These are phyloP conservation scores for Periconia sp. DNA, from an alignment of 2,329 filamentous ascomycete genomes.

Conservation along the genomic window DNA sequence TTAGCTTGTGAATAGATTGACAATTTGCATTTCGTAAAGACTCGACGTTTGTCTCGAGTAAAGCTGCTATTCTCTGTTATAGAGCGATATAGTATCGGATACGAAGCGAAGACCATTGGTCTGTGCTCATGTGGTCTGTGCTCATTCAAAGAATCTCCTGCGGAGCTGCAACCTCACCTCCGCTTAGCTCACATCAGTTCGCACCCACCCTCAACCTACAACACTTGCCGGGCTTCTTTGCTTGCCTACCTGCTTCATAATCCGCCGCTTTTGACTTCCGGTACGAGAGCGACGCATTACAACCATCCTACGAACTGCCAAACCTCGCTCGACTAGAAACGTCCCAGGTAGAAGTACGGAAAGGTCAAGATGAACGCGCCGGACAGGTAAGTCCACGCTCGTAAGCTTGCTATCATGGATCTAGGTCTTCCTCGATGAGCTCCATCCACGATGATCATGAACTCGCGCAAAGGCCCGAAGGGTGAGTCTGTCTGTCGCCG, in stretches of 20 bases:
- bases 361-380: constrained; percentile 45
- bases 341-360: too few relatives aligned
- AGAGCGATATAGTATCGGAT: too few relatives aligned
- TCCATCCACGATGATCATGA: constrained; percentile 6
- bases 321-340: too few relatives aligned
- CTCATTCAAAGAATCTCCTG: not conserved
- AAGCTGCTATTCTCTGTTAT: too few relatives aligned
- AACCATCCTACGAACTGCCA: not conserved
- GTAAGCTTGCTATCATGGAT: constrained; percentile 2
- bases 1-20: constrained; percentile 25
- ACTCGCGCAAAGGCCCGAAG: too few relatives aligned
- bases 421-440: constrained; percentile 9
- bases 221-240: too few relatives aligned
- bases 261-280: too few relatives aligned
- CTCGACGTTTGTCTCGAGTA: too few relatives aligned
- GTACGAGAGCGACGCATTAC: too few relatives aligned
- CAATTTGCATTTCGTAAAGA: constrained; percentile 8
- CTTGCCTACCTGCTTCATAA: too few relatives aligned
- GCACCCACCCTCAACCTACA: not conserved
- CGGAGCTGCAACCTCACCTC: constrained; percentile 8
- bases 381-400: constrained; percentile 37
- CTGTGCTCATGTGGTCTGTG: not conserved
- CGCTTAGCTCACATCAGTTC: not conserved
- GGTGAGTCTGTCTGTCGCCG: too few relatives aligned
- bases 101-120: too few relatives aligned